A percentile compares a stretch with the other conserved stretches of the same genome.
These are phyloP conservation scores for Chlorella sp. DNA, from an alignment of 139 green algal species.

Conservation along the genomic window DNA sequence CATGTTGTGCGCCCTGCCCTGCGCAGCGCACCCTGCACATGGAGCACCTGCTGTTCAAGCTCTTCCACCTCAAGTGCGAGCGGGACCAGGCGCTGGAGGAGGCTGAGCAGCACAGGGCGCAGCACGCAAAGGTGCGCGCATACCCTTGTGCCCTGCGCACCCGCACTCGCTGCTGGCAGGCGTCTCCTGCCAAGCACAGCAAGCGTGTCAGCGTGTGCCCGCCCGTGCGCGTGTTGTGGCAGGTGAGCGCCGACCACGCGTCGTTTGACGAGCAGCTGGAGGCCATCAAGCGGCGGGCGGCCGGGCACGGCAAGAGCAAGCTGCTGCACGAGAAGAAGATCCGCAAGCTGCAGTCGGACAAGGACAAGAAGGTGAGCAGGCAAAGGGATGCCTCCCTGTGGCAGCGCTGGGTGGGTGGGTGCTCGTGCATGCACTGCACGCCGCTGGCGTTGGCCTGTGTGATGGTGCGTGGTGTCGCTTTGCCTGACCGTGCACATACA, in stretches of 20 bases:
- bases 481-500: not conserved
- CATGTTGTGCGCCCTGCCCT: no score
- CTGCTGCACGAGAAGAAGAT: constrained; percentile 62
- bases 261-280: constrained; percentile 24
- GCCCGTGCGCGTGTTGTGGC: no score
- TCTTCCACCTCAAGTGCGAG: constrained; percentile 63
- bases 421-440: no score
- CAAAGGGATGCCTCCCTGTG: no score
- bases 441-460: no score
- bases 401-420: no score
- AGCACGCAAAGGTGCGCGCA: constrained; percentile 9
- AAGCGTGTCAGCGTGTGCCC: no score
- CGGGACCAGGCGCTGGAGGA: constrained; percentile 25
- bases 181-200: no score
- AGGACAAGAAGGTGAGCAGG: constrained; percentile 45
- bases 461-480: not conserved
- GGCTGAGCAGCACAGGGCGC: not conserved
- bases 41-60: constrained; percentile 69
- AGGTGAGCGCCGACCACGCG: constrained; percentile 4
- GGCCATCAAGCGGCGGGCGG: constrained; percentile 11
- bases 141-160: no score
- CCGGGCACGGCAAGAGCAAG: constrained; percentile 16
- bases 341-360: constrained; percentile 61
- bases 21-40: constrained; percentile 26
- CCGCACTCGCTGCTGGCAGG: no score